Evolutionary conservation across 2,329 filamentous ascomycete genomes (phyloP).

Genomic region (Colletotrichum lentis): DNA sequence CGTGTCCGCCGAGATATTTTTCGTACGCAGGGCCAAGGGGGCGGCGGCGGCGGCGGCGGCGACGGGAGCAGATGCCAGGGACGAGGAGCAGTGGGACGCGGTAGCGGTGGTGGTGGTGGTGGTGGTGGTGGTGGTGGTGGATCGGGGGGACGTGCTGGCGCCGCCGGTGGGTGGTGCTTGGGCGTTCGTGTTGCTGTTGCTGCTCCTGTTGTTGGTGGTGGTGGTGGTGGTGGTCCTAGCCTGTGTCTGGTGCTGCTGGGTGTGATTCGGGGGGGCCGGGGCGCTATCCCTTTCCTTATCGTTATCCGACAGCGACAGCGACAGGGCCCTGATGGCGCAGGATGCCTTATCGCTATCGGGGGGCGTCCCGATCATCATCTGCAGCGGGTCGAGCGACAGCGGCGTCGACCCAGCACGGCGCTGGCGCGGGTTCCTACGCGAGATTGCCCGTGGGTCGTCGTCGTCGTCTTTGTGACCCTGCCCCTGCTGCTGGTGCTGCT

Average conservation of each 20-base stretch:
- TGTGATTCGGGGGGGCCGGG: background rate
- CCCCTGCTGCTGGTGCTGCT: background rate
- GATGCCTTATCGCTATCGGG: background rate
- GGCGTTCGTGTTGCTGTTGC: background rate
- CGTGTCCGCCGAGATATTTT: conserved; percentile 17
- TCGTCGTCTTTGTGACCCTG: background rate
- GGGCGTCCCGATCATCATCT: conserved; percentile 6
- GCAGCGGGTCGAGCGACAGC: conserved; percentile 35
- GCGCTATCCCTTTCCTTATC: conserved; percentile 22
- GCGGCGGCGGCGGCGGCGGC: conserved; percentile 21
- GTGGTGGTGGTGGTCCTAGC: no score
- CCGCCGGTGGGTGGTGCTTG: background rate
- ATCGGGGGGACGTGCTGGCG: background rate
- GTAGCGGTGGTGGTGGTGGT: conserved; percentile 1
- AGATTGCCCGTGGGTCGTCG: conserved; percentile 15
- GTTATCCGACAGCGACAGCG: background rate
- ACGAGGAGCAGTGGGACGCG: background rate
- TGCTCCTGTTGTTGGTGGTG: no score
- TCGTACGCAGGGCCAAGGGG: conserved; percentile 29
- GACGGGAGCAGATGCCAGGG: no score
- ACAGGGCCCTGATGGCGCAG: no score
- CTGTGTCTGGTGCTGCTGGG: no score
- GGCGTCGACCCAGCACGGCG: conserved; percentile 38
- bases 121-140: conserved; percentile 2
- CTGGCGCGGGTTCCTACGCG: conserved; percentile 27